phyloP scores from a whole-genome alignment of 2,329 filamentous ascomycete species.

The Westerdykella ornata region DNA sequence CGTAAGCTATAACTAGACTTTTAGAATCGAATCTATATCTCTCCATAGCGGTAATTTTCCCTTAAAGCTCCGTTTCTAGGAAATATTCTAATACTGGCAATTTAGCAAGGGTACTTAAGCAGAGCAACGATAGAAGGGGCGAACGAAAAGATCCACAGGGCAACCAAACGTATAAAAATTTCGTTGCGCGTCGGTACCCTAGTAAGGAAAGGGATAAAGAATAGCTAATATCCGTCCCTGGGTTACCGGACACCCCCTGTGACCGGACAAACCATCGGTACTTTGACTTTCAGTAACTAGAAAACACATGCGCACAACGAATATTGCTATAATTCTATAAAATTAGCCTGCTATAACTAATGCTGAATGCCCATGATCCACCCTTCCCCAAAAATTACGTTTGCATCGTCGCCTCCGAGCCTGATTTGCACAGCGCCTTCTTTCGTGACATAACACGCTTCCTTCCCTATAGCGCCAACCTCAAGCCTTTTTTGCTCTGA shows the following conservation, averaged over 20 bases:
- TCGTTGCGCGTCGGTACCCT: too few species aligned
- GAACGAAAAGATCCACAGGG: too few species aligned
- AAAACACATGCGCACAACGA: constrained; percentile 9
- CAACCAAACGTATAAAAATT: too few species aligned
- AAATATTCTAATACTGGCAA: too few species aligned
- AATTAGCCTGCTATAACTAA: constrained; percentile 2
- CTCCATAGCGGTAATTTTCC: too few species aligned
- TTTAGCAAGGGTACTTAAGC: too few species aligned
- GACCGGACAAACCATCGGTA: constrained; percentile 1
- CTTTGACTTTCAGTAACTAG: constrained; percentile 10
- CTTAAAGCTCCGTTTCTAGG: too few species aligned
- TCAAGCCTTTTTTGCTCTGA: constrained; percentile 1
- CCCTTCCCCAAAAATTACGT: constrained; percentile 4
- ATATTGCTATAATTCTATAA: constrained; percentile 2
- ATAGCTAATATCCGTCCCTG: neutral
- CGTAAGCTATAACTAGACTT: too few species aligned
- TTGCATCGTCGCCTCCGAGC: constrained; percentile 3
- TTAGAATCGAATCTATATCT: too few species aligned
- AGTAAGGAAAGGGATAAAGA: too few species aligned
- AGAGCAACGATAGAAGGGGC: too few species aligned
- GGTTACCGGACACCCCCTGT: constrained; percentile 3
- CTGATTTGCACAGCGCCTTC: constrained; percentile 4
- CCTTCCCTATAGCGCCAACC: constrained; percentile 2
- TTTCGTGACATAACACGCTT: constrained; percentile 2
- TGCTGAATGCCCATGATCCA: constrained; percentile 2